phyloP scores from a whole-genome alignment of 129 eudicot genomes.

The Pittosporum tobira region DNA sequence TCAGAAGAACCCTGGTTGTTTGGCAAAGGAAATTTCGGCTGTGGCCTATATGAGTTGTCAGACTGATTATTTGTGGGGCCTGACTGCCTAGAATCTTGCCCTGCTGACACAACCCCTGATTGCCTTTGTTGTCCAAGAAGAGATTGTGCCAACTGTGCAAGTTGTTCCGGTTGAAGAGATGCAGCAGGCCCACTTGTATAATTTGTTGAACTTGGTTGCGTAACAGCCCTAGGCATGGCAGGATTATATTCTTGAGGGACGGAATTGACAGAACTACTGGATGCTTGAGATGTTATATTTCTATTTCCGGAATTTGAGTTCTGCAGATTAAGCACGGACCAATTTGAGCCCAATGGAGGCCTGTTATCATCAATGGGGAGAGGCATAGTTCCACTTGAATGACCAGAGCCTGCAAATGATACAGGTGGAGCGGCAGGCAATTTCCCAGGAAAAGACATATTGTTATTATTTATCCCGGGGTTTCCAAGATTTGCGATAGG shows the following conservation, averaged over 20 bases:
- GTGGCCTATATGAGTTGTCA: conserved; percentile 27
- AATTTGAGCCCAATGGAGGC: conserved; percentile 17
- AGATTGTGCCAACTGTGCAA: conserved; percentile 58
- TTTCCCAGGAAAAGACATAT: conserved; percentile 20
- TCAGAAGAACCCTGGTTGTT: conserved; percentile 34
- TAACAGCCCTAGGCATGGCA: conserved; percentile 17
- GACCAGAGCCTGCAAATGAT: conserved; percentile 20
- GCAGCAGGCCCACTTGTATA: conserved; percentile 29
- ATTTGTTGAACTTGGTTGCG: conserved; percentile 20
- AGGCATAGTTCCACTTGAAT: conserved; percentile 19
- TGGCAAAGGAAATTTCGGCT: conserved; percentile 29
- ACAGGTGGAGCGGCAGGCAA: conserved; percentile 21
- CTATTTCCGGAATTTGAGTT: conserved; percentile 20
- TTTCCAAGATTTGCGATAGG: conserved; percentile 33
- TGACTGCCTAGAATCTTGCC: conserved; percentile 39
- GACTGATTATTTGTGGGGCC: conserved; percentile 18
- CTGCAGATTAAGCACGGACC: conserved; percentile 34
- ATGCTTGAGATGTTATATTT: conserved; percentile 25
- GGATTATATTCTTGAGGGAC: conserved; percentile 27
- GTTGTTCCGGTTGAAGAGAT: conserved; percentile 53
- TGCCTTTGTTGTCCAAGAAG: conserved; percentile 66
- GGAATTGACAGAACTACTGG: conserved; percentile 19
- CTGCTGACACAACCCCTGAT: conserved; percentile 23
- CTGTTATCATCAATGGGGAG: conserved; percentile 27
- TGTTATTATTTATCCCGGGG: conserved; percentile 18